Evolutionary conservation across 2,329 filamentous ascomycete genomes (phyloP).

Genomic region (Neofusicoccum cordaticola): DNA sequence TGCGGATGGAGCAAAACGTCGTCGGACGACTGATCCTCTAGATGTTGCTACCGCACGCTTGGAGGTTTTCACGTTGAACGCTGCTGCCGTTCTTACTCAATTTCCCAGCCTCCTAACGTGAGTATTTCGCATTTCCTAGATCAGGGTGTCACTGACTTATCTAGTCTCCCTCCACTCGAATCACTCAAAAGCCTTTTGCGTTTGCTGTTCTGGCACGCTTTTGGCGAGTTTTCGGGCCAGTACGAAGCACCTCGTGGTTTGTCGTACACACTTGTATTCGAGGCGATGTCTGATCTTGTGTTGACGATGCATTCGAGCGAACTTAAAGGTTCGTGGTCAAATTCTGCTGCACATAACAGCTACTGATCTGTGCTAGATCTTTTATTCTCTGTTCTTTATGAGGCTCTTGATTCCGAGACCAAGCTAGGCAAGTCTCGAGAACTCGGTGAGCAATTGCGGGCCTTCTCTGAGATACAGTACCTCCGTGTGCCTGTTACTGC

Average conservation of each 20-base stretch:
- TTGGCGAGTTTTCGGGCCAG: slow-evolving; percentile 12
- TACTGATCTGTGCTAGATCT: background rate
- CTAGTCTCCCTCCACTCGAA: slow-evolving; percentile 1
- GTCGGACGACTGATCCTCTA: background rate
- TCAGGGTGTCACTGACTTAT: too few relatives aligned
- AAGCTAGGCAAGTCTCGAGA: background rate
- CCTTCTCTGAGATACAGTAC: slow-evolving; percentile 23
- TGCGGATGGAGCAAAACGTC: slow-evolving; percentile 8
- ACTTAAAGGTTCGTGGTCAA: background rate
- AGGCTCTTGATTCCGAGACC: slow-evolving; percentile 5
- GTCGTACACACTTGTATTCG: slow-evolving; percentile 11
- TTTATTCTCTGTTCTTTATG: slow-evolving; percentile 7
- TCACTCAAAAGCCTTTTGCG: slow-evolving; percentile 9
- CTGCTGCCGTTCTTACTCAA: slow-evolving; percentile 9
- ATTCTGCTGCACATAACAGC: background rate
- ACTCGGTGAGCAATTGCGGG: slow-evolving; percentile 10
- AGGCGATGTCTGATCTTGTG: slow-evolving; percentile 15
- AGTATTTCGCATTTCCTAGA: too few relatives aligned
- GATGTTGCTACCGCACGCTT: background rate
- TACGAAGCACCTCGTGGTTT: slow-evolving; percentile 1
- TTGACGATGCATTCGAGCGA: slow-evolving; percentile 12
- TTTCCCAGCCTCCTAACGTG: slow-evolving; percentile 5
- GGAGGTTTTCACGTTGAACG: slow-evolving; percentile 12
- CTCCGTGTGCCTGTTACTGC: slow-evolving; percentile 26
- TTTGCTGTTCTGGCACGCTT: slow-evolving; percentile 13